A percentile compares a stretch with the other conserved stretches of the same genome.
Evolutionary conservation across 169 alveolate genomes (phyloP).

Genomic region (Cryptosporidium meleagridis): DNA sequence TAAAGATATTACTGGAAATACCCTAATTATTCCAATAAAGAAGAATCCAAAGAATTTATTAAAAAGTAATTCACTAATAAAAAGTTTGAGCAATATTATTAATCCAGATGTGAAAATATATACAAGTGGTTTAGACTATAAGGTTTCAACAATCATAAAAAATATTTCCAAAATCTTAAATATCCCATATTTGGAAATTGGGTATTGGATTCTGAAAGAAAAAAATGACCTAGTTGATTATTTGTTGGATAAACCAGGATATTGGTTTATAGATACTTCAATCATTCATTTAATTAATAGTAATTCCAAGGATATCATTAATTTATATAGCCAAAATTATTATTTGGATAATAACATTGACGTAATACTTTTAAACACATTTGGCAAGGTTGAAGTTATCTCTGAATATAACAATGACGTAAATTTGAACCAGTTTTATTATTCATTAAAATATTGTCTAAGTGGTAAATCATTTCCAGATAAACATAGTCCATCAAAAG

Average conservation of each 20-base stretch:
- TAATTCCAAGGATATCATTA: neutral
- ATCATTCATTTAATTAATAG: neutral
- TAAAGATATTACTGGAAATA: slow-evolving; percentile 7
- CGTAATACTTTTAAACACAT: neutral
- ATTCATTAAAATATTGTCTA: neutral
- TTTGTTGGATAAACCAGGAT: slow-evolving; percentile 13
- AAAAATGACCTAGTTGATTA: neutral
- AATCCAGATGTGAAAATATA: neutral
- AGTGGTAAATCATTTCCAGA: neutral
- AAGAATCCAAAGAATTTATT: neutral
- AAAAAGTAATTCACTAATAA: neutral
- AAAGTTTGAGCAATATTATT: neutral
- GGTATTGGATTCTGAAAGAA: slow-evolving; percentile 1
- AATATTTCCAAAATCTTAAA: slow-evolving; percentile 12
- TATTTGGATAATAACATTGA: slow-evolving; percentile 37
- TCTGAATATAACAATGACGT: slow-evolving; percentile 15
- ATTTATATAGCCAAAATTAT: neutral
- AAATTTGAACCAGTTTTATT: slow-evolving; percentile 25
- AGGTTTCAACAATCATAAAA: neutral
- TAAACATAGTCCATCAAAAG: neutral
- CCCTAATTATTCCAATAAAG: slow-evolving; percentile 49
- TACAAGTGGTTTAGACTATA: slow-evolving; percentile 32
- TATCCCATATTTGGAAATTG: neutral
- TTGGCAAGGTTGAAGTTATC: neutral
- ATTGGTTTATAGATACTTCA: slow-evolving; percentile 35